Evolutionary conservation across 1,139 yeast species (phyloP), one percentile per base, ranked within the genome.

Genomic region (Lizanozyma gosingica): DNA sequence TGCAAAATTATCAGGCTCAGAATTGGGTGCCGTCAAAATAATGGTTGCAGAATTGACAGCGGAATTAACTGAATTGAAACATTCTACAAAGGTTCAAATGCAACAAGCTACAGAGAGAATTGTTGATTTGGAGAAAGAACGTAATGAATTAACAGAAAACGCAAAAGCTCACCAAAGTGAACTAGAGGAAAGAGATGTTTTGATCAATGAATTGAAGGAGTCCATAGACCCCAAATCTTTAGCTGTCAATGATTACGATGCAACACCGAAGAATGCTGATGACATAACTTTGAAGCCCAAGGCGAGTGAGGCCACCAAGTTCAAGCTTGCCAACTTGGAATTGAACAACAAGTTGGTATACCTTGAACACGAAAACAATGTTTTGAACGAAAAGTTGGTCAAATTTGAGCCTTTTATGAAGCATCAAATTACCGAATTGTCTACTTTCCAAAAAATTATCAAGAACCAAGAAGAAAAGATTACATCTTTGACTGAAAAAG

Each of bases 391-490:
- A 14, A 72, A 72, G 47, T 46, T 74, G 16, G 54, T 47, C 1
- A 70, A 71, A 35, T 68, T 78, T 44, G 80, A 79, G 50, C 73
- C 78, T 2, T 63, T 79, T 40, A 71, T 81, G 64, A 65, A 73
- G 42, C 66, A 73, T 37, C 80, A 78, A 49, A 63, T 81, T 43
- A 61, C 74, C 3, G 77, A 78, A 43, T 62, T 80, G 37, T 63
- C 71, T 6, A 67, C 67, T 29, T 60, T 83, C 53, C 83, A 80
- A 53, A 63, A 65, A 35, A 55, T 83, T 18, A 69, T 83, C 35
- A 68, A 73, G 48, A 59, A 62, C 4, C 88, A 82, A 58, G 76
- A 74, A 44, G 63, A 58, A 4, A 64, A 67, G 47, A 68, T 80
- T 35, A 56, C 57, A 3, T 52, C 55, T 4, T 63, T 76, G 46